Percentiles rank a stretch among this genome's conserved stretches.
These are phyloP conservation scores for Dipodascopsis tothii DNA, from an alignment of 805 yeast genomes.

Conservation along the genomic window DNA sequence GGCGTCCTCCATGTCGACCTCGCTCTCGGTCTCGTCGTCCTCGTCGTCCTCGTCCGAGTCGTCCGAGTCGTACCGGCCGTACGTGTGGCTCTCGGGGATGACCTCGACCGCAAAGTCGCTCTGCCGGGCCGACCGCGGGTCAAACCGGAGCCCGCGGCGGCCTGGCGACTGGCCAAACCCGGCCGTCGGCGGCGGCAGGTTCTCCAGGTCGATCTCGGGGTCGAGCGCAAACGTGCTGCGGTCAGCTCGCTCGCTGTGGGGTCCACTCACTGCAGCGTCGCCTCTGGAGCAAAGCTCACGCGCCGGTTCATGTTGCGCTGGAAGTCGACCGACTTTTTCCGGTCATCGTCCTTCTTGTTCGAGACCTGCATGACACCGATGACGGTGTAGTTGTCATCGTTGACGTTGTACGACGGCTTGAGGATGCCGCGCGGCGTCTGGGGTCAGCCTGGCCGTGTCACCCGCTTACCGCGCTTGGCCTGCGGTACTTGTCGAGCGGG, in stretches of 20 bases:
- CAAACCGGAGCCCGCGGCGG: too few relatives aligned
- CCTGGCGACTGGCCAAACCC: too few relatives aligned
- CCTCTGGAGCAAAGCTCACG: slow-evolving; percentile 56
- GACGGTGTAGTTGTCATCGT: slow-evolving; percentile 32
- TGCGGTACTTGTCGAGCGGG: too few relatives aligned
- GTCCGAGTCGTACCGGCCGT: neutral
- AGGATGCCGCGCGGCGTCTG: slow-evolving; percentile 35
- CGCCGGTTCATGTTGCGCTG: slow-evolving; percentile 37
- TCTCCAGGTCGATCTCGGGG: too few relatives aligned
- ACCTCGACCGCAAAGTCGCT: neutral
- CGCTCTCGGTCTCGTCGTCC: slow-evolving; percentile 10
- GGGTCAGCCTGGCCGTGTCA: too few relatives aligned
- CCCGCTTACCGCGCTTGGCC: too few relatives aligned
- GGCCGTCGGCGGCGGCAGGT: too few relatives aligned
- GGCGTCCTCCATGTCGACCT: slow-evolving; percentile 25
- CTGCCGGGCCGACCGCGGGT: too few relatives aligned
- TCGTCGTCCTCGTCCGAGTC: slow-evolving; percentile 5
- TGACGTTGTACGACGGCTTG: slow-evolving; percentile 27
- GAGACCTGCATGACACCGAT: slow-evolving; percentile 33
- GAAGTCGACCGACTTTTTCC: neutral
- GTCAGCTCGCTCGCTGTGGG: too few relatives aligned
- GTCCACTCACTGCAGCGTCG: slow-evolving; percentile 18
- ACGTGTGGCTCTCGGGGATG: neutral
- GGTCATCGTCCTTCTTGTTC: slow-evolving; percentile 12
- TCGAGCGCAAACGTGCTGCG: too few relatives aligned